A percentile compares a stretch with the other conserved stretches of the same genome.
These are phyloP conservation scores for Boletus smithii DNA, from an alignment of 1,284 basidiomycete species.

Conservation along the genomic window DNA sequence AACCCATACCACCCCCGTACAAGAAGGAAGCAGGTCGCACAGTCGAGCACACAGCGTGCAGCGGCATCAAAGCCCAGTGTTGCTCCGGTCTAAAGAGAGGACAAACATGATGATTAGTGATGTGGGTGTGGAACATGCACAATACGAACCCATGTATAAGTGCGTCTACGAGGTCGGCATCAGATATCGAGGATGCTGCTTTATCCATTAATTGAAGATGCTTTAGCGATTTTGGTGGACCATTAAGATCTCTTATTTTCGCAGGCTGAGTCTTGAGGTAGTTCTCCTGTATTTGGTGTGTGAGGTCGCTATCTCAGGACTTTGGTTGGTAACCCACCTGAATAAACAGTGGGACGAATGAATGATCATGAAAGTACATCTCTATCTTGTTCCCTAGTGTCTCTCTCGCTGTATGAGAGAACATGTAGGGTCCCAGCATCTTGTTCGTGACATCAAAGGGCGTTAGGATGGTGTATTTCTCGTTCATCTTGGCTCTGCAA, in stretches of 20 bases:
- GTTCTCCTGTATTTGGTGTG: conserved; percentile 64
- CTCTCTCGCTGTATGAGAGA: conserved; percentile 77
- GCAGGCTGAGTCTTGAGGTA: conserved; percentile 83
- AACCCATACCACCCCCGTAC: conserved; percentile 71
- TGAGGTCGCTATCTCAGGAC: background rate
- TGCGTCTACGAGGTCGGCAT: conserved; percentile 91
- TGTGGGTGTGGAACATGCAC: background rate
- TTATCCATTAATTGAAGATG: conserved; percentile 81
- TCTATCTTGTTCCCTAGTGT: conserved; percentile 92
- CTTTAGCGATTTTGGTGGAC: conserved; percentile 65
- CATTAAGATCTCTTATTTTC: conserved; percentile 53
- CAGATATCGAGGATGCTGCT: conserved; percentile 89
- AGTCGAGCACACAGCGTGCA: conserved; percentile 89
- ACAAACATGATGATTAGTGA: no score
- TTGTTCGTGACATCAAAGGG: conserved; percentile 87
- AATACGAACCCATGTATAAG: conserved; percentile 86
- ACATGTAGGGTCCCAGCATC: conserved; percentile 87
- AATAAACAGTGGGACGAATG: conserved; percentile 92
- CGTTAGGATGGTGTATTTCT: conserved; percentile 89
- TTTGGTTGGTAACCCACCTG: conserved; percentile 51
- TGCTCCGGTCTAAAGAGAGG: conserved; percentile 70
- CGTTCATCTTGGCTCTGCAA: conserved; percentile 78
- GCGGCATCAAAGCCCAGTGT: conserved; percentile 93
- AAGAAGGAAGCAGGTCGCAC: conserved; percentile 81
- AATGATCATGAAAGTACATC: conserved; percentile 93